A percentile compares a stretch with the other conserved stretches of the same genome.
Evolutionary conservation across 768 basidiomycete genomes (phyloP).

Genomic region (Macrocybe gigantea): DNA sequence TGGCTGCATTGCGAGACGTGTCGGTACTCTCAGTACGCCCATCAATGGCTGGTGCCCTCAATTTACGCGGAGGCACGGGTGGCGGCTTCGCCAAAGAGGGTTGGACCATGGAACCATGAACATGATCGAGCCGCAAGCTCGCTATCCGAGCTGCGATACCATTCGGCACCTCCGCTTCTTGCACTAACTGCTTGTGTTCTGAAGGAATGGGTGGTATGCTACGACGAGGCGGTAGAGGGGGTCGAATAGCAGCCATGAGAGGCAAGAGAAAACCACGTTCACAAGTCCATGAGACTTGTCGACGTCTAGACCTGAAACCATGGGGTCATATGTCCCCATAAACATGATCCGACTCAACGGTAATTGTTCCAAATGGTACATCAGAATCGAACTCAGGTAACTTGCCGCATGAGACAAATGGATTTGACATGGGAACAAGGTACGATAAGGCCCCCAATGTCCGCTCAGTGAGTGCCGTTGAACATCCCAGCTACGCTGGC

Average conservation of each 20-base stretch:
- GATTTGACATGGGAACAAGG: too few relatives aligned
- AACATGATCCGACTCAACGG: too few relatives aligned
- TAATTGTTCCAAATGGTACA: too few relatives aligned
- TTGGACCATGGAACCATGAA: conserved; percentile 6
- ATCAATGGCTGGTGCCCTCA: conserved; percentile 1
- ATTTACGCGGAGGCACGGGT: conserved; percentile 12
- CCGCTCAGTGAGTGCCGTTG: too few relatives aligned
- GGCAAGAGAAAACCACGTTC: neutral
- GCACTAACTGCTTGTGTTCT: neutral
- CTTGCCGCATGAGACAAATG: neutral
- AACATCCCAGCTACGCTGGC: too few relatives aligned
- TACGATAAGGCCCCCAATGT: too few relatives aligned
- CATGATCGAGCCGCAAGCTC: conserved; percentile 19
- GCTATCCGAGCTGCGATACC: conserved; percentile 27
- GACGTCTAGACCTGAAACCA: neutral
- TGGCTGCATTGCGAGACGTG: too few relatives aligned
- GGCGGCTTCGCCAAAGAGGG: conserved; percentile 8
- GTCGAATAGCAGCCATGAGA: conserved; percentile 10
- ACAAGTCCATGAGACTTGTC: neutral
- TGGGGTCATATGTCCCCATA: too few relatives aligned
- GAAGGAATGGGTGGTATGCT: conserved; percentile 17
- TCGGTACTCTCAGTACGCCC: too few relatives aligned
- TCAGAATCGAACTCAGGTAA: too few relatives aligned
- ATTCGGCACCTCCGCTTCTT: conserved; percentile 1
- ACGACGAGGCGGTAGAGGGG: conserved; percentile 21